Percentiles rank a stretch among this genome's conserved stretches.
phyloP scores from a whole-genome alignment of 176 grass and related monocot species.

The Avena sativa region DNA sequence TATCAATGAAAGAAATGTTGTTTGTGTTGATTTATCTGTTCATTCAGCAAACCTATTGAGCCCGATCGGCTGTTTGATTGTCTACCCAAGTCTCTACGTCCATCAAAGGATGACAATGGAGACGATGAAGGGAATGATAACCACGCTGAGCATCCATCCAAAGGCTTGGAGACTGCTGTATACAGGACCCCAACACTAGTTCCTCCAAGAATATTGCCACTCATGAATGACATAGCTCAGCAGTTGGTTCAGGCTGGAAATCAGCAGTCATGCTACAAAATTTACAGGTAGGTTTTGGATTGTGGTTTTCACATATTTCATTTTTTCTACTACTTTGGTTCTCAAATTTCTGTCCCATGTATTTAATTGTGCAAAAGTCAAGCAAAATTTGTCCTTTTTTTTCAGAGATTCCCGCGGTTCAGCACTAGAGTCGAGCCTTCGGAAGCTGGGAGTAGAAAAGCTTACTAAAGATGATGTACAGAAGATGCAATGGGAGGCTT shows the following conservation, averaged over 20 bases:
- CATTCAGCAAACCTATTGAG: conserved; percentile 89
- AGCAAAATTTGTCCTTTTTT: conserved; percentile 16
- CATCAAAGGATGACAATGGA: conserved; percentile 45
- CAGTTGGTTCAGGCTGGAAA: conserved; percentile 90
- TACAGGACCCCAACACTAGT: conserved; percentile 81
- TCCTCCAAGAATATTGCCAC: conserved; percentile 78
- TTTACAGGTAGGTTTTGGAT: conserved; percentile 33
- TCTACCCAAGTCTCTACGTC: conserved; percentile 70
- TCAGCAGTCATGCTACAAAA: conserved; percentile 65
- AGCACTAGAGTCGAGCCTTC: conserved; percentile 76
- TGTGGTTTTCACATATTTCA: not conserved
- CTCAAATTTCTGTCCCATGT: not conserved
- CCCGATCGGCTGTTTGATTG: conserved; percentile 84
- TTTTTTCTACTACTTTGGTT: not conserved
- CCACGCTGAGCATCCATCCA: conserved; percentile 61
- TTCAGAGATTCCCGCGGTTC: conserved; percentile 74
- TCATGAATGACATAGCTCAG: conserved; percentile 90
- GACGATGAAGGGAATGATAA: conserved; percentile 29
- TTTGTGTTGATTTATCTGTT: conserved; percentile 32
- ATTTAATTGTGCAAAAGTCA: conserved; percentile 16
- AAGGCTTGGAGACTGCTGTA: conserved; percentile 73
- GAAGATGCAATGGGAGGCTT: conserved; percentile 92
- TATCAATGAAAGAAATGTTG: conserved; percentile 19
- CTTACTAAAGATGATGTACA: conserved; percentile 97
- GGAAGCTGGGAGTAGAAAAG: conserved; percentile 82